Evolutionary conservation across 257 asterid genomes (phyloP).

Genomic region (Nicotiana obtusifolia): DNA sequence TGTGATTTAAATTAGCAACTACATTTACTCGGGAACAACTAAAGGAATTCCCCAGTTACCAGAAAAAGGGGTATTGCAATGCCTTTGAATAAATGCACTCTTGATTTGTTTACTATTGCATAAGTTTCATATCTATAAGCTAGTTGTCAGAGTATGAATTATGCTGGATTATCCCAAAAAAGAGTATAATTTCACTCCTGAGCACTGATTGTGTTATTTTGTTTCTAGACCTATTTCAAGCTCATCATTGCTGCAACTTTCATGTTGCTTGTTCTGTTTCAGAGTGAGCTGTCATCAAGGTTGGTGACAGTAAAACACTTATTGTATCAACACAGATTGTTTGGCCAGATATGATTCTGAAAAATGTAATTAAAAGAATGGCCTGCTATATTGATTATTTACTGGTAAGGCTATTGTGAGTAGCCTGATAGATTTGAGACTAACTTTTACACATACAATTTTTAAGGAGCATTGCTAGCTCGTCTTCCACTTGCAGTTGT

Average conservation of each 20-base stretch:
- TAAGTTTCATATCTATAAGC: background rate
- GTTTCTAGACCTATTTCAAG: background rate
- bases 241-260: background rate
- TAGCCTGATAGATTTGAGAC: no score
- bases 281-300: background rate
- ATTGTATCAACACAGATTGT: background rate
- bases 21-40: no score
- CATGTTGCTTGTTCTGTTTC: background rate
- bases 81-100: background rate
- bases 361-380: background rate
- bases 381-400: background rate
- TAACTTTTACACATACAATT: no score
- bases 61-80: background rate
- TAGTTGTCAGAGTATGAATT: background rate
- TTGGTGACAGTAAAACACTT: background rate
- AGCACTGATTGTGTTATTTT: background rate
- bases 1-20: background rate
- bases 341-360: background rate
- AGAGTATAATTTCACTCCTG: background rate
- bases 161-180: no score
- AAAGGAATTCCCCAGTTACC: background rate
- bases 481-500: background rate
- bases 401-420: background rate
- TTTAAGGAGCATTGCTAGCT: background rate
- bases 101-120: background rate